Conservation (phyloP, 2,329 filamentous ascomycete genomes). For the Emergomyces africanus region DNA sequence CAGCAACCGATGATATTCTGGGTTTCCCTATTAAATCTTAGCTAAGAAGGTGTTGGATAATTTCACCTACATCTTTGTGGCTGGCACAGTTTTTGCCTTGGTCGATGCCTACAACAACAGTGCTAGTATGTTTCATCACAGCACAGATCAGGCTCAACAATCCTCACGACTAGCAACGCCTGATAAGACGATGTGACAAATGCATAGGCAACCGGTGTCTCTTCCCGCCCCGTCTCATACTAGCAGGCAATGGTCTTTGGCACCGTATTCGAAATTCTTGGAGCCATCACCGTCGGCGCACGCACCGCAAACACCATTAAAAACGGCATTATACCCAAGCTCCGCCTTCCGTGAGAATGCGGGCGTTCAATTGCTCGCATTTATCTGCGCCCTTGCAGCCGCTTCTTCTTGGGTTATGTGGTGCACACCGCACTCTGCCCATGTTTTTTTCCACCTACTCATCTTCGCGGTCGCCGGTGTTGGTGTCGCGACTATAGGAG, state of each 20-base stretch:
- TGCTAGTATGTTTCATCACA: constrained; percentile 46
- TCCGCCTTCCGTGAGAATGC: constrained; percentile 47
- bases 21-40: neutral
- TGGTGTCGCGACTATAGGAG: constrained; percentile 54
- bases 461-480: constrained; percentile 57
- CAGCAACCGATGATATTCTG: neutral
- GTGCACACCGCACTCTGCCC: constrained; percentile 61
- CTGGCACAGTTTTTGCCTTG: constrained; percentile 63
- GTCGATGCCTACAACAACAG: constrained; percentile 70
- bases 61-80: constrained; percentile 60
- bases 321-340: constrained; percentile 58
- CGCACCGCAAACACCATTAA: constrained; percentile 67
- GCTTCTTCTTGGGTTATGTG: constrained; percentile 67
- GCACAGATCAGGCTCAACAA: neutral
- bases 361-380: constrained; percentile 55
- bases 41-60: constrained; percentile 45
- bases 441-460: constrained; percentile 61
- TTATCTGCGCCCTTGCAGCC: constrained; percentile 50
- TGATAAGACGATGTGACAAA: constrained; percentile 66
- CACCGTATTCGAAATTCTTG: constrained; percentile 54
- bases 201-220: constrained; percentile 68
- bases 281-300: constrained; percentile 54
- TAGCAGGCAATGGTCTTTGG: constrained; percentile 55
- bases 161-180: constrained; percentile 1
- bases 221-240: constrained; percentile 63